phyloP scores from a whole-genome alignment of 805 yeast genomes.

The Phaffomyces opuntiae region DNA sequence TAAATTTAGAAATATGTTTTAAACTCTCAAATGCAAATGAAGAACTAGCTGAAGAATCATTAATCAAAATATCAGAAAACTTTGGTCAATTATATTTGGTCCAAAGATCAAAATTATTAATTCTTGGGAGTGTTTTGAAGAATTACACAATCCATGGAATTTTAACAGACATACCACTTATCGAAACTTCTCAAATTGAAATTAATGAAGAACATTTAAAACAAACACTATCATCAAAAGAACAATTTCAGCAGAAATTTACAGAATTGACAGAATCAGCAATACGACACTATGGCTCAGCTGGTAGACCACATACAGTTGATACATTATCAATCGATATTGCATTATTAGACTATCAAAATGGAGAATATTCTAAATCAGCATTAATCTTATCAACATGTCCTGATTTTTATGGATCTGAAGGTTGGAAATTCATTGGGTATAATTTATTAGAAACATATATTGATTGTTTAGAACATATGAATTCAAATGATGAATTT shows the following conservation, averaged over 20 bases:
- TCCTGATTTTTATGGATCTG: constrained; percentile 55
- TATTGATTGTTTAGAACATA: constrained; percentile 56
- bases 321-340: constrained; percentile 74
- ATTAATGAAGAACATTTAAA: constrained; percentile 14
- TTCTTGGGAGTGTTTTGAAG: constrained; percentile 24
- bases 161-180: constrained; percentile 13
- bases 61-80: constrained; percentile 27
- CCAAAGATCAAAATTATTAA: constrained; percentile 38
- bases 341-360: constrained; percentile 60
- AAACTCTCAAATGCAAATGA: constrained; percentile 11
- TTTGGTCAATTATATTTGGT: constrained; percentile 43
- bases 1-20: constrained; percentile 18
- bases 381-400: constrained; percentile 58
- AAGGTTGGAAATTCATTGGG: constrained; percentile 75
- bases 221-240: constrained; percentile 25
- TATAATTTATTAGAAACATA: constrained; percentile 58
- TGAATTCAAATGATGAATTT: constrained; percentile 21
- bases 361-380: constrained; percentile 51
- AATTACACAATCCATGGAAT: constrained; percentile 28
- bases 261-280: constrained; percentile 49
- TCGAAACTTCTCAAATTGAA: neutral
- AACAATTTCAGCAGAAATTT: constrained; percentile 35
- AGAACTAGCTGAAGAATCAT: constrained; percentile 19
- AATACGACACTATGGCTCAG: constrained; percentile 42
- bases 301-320: constrained; percentile 55